Conservation (phyloP, 768 basidiomycete genomes). For the Rhodosporidiobolus sp. region DNA sequence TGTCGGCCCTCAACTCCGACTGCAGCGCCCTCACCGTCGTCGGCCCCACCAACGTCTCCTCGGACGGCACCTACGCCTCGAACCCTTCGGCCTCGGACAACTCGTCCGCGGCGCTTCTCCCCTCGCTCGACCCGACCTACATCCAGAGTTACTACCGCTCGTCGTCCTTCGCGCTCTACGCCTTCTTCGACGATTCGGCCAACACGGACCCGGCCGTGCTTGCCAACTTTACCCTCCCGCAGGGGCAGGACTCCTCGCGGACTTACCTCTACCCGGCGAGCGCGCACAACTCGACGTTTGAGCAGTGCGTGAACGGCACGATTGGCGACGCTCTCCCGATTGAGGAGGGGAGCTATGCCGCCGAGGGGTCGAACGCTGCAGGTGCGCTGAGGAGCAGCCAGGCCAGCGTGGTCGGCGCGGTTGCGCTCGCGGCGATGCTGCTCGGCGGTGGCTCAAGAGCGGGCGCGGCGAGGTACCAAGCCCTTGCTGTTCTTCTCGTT, state of each 20-base stretch:
- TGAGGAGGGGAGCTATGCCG: conserved; percentile 1
- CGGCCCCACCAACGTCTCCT: not conserved
- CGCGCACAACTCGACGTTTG: conserved; percentile 5
- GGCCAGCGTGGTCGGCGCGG: not conserved
- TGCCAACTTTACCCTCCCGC: conserved; percentile 14
- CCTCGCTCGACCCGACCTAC: conserved; percentile 7
- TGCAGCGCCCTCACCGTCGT: conserved; percentile 9
- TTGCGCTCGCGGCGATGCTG: not conserved
- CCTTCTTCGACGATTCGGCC: conserved; percentile 3
- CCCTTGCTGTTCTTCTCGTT: not conserved
- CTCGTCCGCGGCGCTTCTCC: not conserved
- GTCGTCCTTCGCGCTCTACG: conserved; percentile 23
- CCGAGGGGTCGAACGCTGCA: not conserved
- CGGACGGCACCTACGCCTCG: conserved; percentile 3
- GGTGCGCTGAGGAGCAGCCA: too few relatives aligned
- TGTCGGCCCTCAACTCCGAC: not conserved
- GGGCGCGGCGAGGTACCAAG: not conserved
- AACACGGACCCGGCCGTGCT: not conserved
- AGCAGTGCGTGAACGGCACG: conserved; percentile 8
- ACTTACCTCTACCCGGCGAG: conserved; percentile 7
- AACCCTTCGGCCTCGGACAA: not conserved
- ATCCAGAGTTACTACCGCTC: conserved; percentile 1
- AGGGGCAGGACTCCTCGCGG: not conserved
- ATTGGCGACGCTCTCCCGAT: conserved; percentile 10
- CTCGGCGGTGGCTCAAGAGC: too few relatives aligned